These are phyloP conservation scores for Diaporthe vexans DNA, from an alignment of 2,329 filamentous ascomycete species.

Conservation along the genomic window DNA sequence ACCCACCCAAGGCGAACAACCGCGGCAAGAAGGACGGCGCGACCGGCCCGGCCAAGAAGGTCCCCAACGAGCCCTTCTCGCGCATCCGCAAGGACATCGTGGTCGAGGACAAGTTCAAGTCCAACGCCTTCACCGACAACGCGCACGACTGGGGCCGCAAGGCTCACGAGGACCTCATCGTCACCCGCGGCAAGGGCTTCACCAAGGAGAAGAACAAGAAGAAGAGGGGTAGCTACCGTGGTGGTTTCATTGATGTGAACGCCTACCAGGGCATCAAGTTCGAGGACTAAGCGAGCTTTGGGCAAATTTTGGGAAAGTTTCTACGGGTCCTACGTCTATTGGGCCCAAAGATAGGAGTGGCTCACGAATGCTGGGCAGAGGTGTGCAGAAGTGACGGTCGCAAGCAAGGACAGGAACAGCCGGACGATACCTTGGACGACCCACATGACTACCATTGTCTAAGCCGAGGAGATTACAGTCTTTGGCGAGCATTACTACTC, in stretches of 20 bases:
- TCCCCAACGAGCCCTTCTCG: conserved; percentile 77
- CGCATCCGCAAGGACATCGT: conserved; percentile 78
- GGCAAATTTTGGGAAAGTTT: not conserved
- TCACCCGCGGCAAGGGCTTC: conserved; percentile 96
- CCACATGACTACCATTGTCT: not conserved
- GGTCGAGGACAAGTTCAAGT: conserved; percentile 78
- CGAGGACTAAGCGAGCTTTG: conserved; percentile 75
- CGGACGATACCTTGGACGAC: not conserved
- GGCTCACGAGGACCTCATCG: conserved; percentile 88
- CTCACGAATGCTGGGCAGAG: too few species aligned
- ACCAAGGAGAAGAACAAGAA: conserved; percentile 99
- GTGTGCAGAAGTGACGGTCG: not conserved
- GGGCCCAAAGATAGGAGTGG: not conserved
- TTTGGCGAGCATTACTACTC: not conserved
- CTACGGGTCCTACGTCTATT: not conserved
- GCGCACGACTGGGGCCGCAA: conserved; percentile 90
- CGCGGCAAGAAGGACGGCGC: conserved; percentile 58
- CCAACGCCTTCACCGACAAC: conserved; percentile 79
- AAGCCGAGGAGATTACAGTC: not conserved
- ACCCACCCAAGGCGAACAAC: conserved; percentile 60
- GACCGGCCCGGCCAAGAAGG: conserved; percentile 59
- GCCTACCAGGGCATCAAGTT: conserved; percentile 93
- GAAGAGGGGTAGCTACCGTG: conserved; percentile 90
- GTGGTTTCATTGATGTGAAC: conserved; percentile 86
- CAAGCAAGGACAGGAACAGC: not conserved